These are phyloP conservation scores for Musa schizocarpa DNA, from an alignment of 176 grass and related monocot genomes.

Conservation along the genomic window DNA sequence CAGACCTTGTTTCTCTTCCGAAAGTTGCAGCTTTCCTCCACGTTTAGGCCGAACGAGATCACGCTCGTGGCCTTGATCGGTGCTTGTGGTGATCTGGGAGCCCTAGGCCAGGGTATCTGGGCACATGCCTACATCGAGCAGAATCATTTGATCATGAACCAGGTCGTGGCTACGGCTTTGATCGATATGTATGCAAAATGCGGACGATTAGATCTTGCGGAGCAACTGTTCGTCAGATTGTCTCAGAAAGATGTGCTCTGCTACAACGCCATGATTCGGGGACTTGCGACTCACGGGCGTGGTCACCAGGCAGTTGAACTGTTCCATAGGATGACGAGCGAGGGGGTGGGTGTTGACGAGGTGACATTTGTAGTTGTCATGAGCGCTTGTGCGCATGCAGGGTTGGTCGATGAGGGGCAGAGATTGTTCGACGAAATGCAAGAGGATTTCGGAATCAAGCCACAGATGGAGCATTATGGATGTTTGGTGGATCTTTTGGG, in stretches of 20 bases:
- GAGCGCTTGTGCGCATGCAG: conserved; percentile 32
- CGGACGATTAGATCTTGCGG: conserved; percentile 29
- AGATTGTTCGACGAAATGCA: conserved; percentile 27
- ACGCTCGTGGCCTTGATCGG: conserved; percentile 28
- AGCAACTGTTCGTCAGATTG: conserved; percentile 22
- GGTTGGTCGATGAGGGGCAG: conserved; percentile 32
- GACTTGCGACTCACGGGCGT: conserved; percentile 26
- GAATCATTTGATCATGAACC: conserved; percentile 6
- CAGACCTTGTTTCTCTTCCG: conserved; percentile 24
- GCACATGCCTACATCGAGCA: conserved; percentile 24
- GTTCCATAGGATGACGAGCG: conserved; percentile 25
- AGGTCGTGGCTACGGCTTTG: conserved; percentile 27
- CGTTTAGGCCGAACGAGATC: conserved; percentile 31
- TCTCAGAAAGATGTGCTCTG: conserved; percentile 27
- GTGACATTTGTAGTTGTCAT: conserved; percentile 31
- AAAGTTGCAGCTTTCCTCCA: neutral
- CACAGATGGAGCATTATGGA: conserved; percentile 27
- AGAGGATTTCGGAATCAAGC: conserved; percentile 26
- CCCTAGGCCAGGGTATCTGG: conserved; percentile 31
- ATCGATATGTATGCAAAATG: conserved; percentile 35
- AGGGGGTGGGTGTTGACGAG: conserved; percentile 15
- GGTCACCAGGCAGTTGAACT: conserved; percentile 19
- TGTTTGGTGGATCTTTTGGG: conserved; percentile 20
- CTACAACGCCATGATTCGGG: conserved; percentile 45
- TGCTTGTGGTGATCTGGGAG: conserved; percentile 28